Conservation (phyloP, 2,329 filamentous ascomycete genomes). For the Sclerotinia trifoliorum region DNA sequence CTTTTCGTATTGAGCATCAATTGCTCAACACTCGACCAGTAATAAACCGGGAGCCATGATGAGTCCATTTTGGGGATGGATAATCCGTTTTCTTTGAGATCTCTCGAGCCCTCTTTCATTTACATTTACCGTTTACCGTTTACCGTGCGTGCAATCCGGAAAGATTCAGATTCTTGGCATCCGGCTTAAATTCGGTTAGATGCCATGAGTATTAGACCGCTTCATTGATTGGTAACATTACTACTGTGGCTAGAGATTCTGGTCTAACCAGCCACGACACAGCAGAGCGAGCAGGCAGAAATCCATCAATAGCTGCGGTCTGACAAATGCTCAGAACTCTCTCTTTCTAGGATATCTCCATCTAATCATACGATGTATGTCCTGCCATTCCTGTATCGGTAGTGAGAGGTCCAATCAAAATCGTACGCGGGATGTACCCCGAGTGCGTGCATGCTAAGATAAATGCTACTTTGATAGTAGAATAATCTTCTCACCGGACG, state of each 20-base stretch:
- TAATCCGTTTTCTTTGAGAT: neutral
- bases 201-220: no score
- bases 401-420: neutral
- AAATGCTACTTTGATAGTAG: neutral
- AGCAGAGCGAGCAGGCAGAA: no score
- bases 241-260: neutral
- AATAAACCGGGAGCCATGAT: neutral
- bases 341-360: neutral
- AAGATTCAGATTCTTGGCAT: no score
- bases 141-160: no score
- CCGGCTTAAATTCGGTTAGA: neutral
- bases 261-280: neutral
- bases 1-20: neutral
- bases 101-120: neutral
- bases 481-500: neutral
- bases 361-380: neutral
- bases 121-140: no score
- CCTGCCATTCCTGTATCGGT: neutral
- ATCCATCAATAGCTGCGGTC: no score
- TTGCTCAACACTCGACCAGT: neutral
- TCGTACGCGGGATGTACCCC: neutral
- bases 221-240: no score
- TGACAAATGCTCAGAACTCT: neutral
- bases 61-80: no score
- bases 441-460: neutral